Evolutionary conservation across 345 rosid genomes (phyloP).

Genomic region (Schrenkiella parvula): DNA sequence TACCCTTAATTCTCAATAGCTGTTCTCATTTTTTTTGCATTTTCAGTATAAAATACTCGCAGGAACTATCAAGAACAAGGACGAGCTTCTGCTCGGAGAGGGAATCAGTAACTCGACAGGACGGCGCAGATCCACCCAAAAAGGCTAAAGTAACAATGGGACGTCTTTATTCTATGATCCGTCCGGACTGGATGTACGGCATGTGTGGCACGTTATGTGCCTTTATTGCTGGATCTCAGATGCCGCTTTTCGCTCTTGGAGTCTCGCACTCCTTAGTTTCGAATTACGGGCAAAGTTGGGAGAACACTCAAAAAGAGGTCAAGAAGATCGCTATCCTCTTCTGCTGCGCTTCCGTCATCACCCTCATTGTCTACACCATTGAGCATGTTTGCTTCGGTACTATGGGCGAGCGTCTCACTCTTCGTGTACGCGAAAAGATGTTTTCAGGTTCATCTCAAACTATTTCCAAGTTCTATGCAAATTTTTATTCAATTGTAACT

Average conservation of each 20-base stretch:
- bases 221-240: slow-evolving; percentile 76
- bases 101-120: slow-evolving; percentile 55
- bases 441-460: slow-evolving; percentile 50
- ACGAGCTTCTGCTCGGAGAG: slow-evolving; percentile 81
- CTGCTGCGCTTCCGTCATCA: slow-evolving; percentile 56
- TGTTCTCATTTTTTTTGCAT: background rate
- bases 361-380: slow-evolving; percentile 58
- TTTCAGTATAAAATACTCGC: slow-evolving; percentile 52
- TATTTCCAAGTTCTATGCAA: background rate
- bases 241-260: slow-evolving; percentile 97
- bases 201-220: slow-evolving; percentile 64
- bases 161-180: slow-evolving; percentile 74
- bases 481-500: background rate
- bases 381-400: slow-evolving; percentile 75
- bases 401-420: slow-evolving; percentile 93
- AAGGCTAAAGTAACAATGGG: slow-evolving; percentile 42
- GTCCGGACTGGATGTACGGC: slow-evolving; percentile 90
- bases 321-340: slow-evolving; percentile 71
- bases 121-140: slow-evolving; percentile 40
- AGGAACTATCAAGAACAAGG: slow-evolving; percentile 63
- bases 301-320: slow-evolving; percentile 56
- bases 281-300: slow-evolving; percentile 73
- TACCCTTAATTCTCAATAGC: background rate
- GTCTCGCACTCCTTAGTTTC: slow-evolving; percentile 89
- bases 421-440: slow-evolving; percentile 80